phyloP scores from a whole-genome alignment of 31 red algal genomes.

The Porphyra umbilicalis region DNA sequence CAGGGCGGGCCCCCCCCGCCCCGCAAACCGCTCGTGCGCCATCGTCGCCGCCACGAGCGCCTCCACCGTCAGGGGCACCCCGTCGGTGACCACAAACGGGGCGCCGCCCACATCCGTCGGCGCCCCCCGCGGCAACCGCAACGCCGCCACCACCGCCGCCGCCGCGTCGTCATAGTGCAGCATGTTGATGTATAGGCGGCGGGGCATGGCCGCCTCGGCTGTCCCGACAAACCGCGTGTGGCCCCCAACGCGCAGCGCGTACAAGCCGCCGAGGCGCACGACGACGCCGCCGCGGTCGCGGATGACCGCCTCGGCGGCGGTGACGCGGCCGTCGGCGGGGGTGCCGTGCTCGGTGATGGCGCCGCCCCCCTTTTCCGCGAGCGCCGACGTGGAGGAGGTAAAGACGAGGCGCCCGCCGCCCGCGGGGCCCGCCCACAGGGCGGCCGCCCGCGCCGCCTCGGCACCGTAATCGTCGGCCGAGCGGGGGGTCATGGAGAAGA shows the following conservation, averaged over 20 bases:
- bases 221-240: background rate
- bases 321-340: background rate
- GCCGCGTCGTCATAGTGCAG: background rate
- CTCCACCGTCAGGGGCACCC: background rate
- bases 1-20: background rate
- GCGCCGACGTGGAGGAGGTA: background rate
- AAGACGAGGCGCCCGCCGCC: background rate
- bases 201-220: background rate
- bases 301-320: background rate
- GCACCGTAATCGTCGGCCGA: background rate
- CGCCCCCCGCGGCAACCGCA: background rate
- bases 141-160: background rate
- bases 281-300: background rate
- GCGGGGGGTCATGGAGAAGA: background rate
- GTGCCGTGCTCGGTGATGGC: background rate
- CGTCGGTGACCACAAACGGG: background rate
- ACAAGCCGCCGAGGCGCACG: background rate
- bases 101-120: background rate
- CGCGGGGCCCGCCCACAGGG: background rate
- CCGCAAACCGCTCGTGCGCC: background rate
- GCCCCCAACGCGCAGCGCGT: background rate
- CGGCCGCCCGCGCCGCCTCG: background rate
- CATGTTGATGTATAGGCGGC: background rate
- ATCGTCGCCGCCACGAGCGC: background rate
- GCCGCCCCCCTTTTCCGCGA: background rate